Evolutionary conservation across 345 rosid genomes (phyloP), one percentile per base, ranked within the genome.

Genomic region (Gossypium turneri): DNA sequence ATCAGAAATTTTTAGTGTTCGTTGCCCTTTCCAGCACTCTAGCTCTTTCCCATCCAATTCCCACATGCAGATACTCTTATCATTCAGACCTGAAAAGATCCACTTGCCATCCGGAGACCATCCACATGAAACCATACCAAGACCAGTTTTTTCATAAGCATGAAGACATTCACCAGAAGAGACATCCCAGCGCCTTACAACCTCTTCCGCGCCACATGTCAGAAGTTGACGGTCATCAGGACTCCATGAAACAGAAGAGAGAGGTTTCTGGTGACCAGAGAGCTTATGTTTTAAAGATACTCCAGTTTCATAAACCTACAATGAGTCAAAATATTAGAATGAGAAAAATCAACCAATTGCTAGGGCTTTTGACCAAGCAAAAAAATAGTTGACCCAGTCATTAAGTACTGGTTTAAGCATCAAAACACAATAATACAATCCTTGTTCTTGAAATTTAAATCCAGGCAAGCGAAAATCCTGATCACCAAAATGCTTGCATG

Each of bases 121-220:
- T 15, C 85, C 91, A 48, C 93, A 89, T 15, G 91, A 89, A 63
- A 89, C 82, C 65, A 83, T 71, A 25, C 93, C 88, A 47, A 79
- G 48, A 53, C 90, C 87, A 29, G 73, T 65, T 78, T 86, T 89
- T 66, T 85, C 91, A 53, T 87, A 86, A 63, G 86, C 82, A 69
- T 73, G 82, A 68, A 86, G 87, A 78, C 90, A 89, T 67, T 87
- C 81, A n/a, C 93, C 91, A 72, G 88, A 76, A 57, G 80, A 76
- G 74, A 82, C 88, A 77, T 89, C 90, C 93, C 93, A 89, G 44
- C 84, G 75, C 80, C 91, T 75, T 56, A 87, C 80, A 55, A 75
- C 79, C 79, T 89, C 91, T 69, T 86, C 90, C 17, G 77, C 81
- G 29, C 91, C 91, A 63, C 91, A 87, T 19, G 93, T 89, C 59